Conservation (phyloP, 495 filamentous ascomycete genomes). For the Friedmanniomyces endolithicus region DNA sequence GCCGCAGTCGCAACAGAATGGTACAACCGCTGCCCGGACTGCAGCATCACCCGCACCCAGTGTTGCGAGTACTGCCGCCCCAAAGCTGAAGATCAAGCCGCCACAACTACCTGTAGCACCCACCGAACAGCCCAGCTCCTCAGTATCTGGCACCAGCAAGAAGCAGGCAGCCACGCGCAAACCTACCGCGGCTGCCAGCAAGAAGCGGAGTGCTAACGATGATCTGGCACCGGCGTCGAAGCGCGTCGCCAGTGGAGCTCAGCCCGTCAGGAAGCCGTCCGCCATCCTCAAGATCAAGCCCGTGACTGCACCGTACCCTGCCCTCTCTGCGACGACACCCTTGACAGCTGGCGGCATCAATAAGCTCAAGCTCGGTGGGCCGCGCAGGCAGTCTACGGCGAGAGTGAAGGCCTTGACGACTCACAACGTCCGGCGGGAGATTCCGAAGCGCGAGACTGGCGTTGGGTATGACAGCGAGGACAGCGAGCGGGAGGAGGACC, state of each 20-base stretch:
- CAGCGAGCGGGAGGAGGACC: constrained; percentile 76
- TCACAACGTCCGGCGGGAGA: constrained; percentile 36
- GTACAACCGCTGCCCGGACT: background rate
- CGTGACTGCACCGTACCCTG: background rate
- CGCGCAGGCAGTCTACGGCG: background rate
- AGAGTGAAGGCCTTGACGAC: constrained; percentile 25
- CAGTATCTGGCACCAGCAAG: background rate
- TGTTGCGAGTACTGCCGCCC: background rate
- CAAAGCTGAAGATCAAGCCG: constrained; percentile 30
- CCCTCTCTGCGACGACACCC: background rate
- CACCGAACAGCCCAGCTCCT: constrained; percentile 7
- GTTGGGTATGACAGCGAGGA: constrained; percentile 97
- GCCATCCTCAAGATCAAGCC: constrained; percentile 5
- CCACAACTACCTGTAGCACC: constrained; percentile 18
- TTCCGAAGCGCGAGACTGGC: constrained; percentile 49
- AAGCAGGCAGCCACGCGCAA: background rate
- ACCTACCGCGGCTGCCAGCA: background rate
- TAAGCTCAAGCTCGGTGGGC: constrained; percentile 19
- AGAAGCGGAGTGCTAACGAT: constrained; percentile 18
- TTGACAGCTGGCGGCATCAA: background rate
- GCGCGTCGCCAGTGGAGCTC: constrained; percentile 1
- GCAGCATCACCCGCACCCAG: background rate
- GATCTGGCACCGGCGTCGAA: constrained; percentile 13
- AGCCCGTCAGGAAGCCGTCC: constrained; percentile 20
- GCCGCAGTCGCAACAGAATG: background rate